phyloP scores from a whole-genome alignment of 371 early-diverging fungal genomes.

The Catenaria anguillulae region DNA sequence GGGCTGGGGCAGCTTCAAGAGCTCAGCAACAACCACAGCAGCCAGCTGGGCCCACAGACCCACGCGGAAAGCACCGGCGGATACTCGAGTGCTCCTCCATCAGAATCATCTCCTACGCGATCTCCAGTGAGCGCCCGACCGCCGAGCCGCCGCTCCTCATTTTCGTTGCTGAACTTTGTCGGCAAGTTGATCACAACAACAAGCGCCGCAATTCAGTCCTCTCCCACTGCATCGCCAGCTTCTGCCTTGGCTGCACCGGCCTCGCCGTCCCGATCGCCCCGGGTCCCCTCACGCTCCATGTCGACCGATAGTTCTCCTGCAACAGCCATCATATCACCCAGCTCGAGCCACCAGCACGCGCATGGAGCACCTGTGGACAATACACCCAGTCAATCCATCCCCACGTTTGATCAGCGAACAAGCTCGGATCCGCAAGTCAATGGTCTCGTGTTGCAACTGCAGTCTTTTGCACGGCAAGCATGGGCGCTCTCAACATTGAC shows the following conservation, averaged over 20 bases:
- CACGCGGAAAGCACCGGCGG: background rate
- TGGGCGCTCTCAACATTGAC: background rate
- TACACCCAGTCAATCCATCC: no score
- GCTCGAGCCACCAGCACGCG: no score
- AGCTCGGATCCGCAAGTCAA: background rate
- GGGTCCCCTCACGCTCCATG: background rate
- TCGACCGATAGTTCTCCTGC: background rate
- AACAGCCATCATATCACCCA: background rate
- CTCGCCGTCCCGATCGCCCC: background rate
- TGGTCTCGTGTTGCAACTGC: background rate
- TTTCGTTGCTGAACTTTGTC: background rate
- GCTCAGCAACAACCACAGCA: no score
- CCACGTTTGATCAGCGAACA: background rate
- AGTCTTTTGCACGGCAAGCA: background rate
- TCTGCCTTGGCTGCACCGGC: no score
- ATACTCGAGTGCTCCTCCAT: background rate
- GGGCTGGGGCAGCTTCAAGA: no score
- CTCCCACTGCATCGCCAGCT: no score
- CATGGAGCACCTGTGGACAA: no score
- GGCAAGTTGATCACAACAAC: slow-evolving; percentile 4
- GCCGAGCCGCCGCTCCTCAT: background rate
- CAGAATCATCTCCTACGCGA: background rate
- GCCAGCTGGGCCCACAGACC: background rate
- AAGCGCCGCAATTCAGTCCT: background rate
- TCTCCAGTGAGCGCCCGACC: background rate